Evolutionary conservation across 768 basidiomycete genomes (phyloP).

Genomic region (Lentinula edodes): DNA sequence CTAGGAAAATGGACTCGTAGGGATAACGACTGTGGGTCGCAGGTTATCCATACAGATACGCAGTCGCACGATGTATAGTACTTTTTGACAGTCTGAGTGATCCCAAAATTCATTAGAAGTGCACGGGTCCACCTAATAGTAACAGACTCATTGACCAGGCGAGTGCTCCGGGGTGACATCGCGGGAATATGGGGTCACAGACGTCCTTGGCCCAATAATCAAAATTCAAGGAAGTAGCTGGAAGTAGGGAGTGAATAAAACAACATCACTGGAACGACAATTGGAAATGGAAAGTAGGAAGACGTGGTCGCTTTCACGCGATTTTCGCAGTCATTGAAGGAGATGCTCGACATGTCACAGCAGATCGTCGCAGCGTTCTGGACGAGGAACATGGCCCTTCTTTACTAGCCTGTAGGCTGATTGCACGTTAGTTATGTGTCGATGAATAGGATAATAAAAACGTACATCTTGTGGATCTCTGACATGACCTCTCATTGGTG

Average conservation of each 20-base stretch:
- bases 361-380: background rate
- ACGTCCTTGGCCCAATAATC: background rate
- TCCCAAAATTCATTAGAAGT: background rate
- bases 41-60: background rate
- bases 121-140: background rate
- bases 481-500: background rate
- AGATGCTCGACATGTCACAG: background rate
- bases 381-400: background rate
- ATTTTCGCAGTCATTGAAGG: background rate
- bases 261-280: background rate
- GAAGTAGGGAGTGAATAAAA: background rate
- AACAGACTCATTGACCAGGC: background rate
- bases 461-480: background rate
- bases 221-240: background rate
- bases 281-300: background rate
- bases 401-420: background rate
- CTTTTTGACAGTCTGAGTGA: background rate
- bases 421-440: background rate
- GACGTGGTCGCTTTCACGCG: background rate
- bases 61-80: background rate
- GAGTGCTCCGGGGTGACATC: background rate
- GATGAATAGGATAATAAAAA: background rate
- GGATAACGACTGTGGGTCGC: background rate
- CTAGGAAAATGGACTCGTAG: background rate
- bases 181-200: background rate